phyloP scores from a whole-genome alignment of 2,329 filamentous ascomycete species.

The Scytalidium lignicola region DNA sequence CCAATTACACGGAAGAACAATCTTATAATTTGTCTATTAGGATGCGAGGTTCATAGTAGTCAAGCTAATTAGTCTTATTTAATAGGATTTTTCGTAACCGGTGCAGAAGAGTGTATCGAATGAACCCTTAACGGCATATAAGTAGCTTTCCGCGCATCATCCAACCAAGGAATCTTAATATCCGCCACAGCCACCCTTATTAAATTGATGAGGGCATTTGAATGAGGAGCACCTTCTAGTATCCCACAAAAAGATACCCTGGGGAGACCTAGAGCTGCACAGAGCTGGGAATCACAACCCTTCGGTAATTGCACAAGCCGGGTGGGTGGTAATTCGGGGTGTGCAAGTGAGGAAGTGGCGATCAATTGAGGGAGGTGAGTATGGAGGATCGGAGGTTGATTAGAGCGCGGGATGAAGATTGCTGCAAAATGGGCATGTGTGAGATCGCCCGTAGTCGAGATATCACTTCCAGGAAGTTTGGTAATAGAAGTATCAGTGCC shows the following conservation, averaged over 20 bases:
- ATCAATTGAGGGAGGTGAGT: conserved; percentile 55
- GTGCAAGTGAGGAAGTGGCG: conserved; percentile 41
- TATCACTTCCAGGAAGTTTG: neutral
- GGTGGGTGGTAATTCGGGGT: conserved; percentile 35
- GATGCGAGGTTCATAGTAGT: too few species aligned
- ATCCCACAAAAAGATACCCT: conserved; percentile 62
- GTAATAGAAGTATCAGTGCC: neutral
- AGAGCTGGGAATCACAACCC: conserved; percentile 52
- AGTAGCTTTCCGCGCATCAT: conserved; percentile 34
- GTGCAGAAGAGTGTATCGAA: conserved; percentile 31
- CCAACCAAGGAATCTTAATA: conserved; percentile 52
- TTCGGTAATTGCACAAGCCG: conserved; percentile 60
- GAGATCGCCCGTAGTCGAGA: neutral
- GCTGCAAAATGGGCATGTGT: conserved; percentile 29
- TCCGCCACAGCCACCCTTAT: conserved; percentile 46
- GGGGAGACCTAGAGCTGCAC: conserved; percentile 52
- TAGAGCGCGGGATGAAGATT: conserved; percentile 54
- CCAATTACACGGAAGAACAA: too few species aligned
- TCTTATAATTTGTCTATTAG: too few species aligned
- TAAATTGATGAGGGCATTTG: conserved; percentile 51
- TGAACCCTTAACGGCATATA: conserved; percentile 45
- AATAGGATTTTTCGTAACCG: conserved; percentile 7
- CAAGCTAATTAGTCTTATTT: too few species aligned
- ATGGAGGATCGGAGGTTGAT: conserved; percentile 53
- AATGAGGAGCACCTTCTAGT: conserved; percentile 48